Evolutionary conservation across 1,284 basidiomycete genomes (phyloP).

Genomic region (Trichosporon sp.): DNA sequence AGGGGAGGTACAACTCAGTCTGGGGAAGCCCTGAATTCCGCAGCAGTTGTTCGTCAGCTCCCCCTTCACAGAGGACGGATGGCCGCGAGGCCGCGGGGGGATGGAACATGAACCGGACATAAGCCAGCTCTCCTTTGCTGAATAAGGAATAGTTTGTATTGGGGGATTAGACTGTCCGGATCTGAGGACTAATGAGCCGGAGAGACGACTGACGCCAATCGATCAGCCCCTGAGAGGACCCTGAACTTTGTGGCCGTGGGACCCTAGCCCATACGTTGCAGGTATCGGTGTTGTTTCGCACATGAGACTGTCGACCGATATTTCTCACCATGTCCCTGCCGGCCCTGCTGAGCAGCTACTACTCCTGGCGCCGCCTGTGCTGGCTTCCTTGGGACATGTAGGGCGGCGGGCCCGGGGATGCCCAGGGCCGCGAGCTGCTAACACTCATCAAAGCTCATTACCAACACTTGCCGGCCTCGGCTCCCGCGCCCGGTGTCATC

Average conservation of each 20-base stretch:
- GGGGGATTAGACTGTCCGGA: background rate
- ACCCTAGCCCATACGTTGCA: slow-evolving; percentile 12
- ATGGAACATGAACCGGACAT: background rate
- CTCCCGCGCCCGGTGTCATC: background rate
- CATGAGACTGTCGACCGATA: slow-evolving; percentile 15
- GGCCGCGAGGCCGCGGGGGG: slow-evolving; percentile 5
- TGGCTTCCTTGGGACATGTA: background rate
- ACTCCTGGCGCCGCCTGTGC: background rate
- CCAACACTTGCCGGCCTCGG: background rate
- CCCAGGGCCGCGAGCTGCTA: background rate
- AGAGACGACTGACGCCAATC: slow-evolving; percentile 3
- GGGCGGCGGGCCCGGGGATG: background rate
- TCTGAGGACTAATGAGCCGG: background rate
- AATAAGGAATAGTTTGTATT: slow-evolving; percentile 2
- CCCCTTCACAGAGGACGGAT: background rate
- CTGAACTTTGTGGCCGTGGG: slow-evolving; percentile 13
- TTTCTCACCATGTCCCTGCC: slow-evolving; percentile 8
- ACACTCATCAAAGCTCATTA: background rate
- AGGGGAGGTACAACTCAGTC: background rate
- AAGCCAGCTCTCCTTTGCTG: background rate
- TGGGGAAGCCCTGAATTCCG: slow-evolving; percentile 9
- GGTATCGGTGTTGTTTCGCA: slow-evolving; percentile 15
- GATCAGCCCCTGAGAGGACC: slow-evolving; percentile 4
- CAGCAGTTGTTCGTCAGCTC: background rate
- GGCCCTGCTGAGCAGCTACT: slow-evolving; percentile 9